Evolutionary conservation across 208 protist genomes (phyloP).

Genomic region (Angomonas deanei): DNA sequence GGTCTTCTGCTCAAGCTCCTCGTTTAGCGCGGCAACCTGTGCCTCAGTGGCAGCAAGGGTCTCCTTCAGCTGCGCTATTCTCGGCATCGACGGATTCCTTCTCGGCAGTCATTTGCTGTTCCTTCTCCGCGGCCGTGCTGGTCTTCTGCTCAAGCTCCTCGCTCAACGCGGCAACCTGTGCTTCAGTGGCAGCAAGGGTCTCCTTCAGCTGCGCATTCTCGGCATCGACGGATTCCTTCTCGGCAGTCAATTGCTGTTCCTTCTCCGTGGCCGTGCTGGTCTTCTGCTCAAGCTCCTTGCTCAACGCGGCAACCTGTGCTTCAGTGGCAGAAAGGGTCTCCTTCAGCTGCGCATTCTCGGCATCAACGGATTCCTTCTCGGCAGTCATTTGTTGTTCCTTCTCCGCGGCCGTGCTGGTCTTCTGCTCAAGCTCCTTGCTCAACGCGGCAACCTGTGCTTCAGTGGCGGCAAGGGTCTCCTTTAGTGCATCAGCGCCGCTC

Average conservation of each 20-base stretch:
- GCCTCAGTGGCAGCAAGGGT: no score
- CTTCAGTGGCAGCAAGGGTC: neutral
- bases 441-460: no score
- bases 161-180: conserved; percentile 11
- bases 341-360: neutral
- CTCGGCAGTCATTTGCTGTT: neutral
- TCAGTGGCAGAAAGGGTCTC: conserved; percentile 1
- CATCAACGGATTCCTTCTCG: neutral
- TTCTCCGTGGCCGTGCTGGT: neutral
- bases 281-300: conserved; percentile 1
- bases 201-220: neutral
- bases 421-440: no score
- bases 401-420: no score
- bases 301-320: conserved; percentile 12
- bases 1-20: no score
- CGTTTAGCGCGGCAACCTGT: no score
- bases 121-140: neutral
- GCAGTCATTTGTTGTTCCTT: no score
- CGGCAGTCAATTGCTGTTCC: neutral
- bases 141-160: conserved; percentile 2
- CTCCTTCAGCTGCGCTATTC: neutral
- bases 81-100: neutral
- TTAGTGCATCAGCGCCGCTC: conserved; percentile 15
- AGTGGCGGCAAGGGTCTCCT: no score
- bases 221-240: neutral